Conservation (phyloP, 768 basidiomycete species). For the Mycena venus region DNA sequence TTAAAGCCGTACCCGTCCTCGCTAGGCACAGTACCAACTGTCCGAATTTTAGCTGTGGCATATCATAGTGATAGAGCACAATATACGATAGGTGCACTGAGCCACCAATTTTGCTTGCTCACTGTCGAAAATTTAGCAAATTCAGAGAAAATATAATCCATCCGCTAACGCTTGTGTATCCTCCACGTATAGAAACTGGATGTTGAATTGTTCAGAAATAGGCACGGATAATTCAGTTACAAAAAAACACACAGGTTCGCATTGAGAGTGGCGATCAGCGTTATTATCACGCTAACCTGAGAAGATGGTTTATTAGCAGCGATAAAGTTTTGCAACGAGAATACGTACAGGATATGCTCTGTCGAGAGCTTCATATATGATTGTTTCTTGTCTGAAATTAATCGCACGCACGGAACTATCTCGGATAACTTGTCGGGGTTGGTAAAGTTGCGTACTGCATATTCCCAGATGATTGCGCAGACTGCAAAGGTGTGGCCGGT, state of each 20-base stretch:
- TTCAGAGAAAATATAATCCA: neutral
- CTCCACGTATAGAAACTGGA: slow-evolving; percentile 31
- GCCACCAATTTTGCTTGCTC: slow-evolving; percentile 49
- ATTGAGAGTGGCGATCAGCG: slow-evolving; percentile 14
- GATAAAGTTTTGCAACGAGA: neutral
- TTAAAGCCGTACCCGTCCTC: neutral
- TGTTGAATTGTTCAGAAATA: neutral
- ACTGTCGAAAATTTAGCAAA: slow-evolving; percentile 40
- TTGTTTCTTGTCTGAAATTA: neutral
- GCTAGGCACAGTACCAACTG: neutral
- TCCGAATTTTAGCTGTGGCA: neutral
- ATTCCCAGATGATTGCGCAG: slow-evolving; percentile 55
- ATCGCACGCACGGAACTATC: slow-evolving; percentile 49
- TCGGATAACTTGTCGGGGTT: slow-evolving; percentile 39
- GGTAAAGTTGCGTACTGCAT: slow-evolving; percentile 50
- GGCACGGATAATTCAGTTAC: neutral
- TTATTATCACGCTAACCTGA: neutral
- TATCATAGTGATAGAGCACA: neutral
- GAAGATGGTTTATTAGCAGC: neutral
- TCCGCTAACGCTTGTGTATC: slow-evolving; percentile 53
- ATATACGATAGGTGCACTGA: slow-evolving; percentile 42
- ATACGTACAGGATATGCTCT: too few species aligned
- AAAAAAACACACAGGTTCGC: slow-evolving; percentile 34
- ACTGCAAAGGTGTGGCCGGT: slow-evolving; percentile 53
- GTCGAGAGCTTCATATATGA: neutral